Percentiles rank a stretch among this genome's conserved stretches.
Conservation (phyloP, 345 rosid species). For the Gossypium sturtianum region DNA sequence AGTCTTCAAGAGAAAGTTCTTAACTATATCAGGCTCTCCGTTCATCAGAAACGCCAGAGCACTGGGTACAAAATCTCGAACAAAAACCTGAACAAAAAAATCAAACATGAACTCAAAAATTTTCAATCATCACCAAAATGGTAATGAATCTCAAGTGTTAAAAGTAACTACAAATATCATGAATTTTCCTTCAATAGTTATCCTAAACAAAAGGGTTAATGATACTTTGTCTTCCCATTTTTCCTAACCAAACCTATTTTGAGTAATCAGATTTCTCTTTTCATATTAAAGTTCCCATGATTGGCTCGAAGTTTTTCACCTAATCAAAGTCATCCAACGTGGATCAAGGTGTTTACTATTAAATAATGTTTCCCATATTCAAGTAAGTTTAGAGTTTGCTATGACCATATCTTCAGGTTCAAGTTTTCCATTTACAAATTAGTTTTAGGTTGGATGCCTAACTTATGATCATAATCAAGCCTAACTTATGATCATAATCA, state of each 20-base stretch:
- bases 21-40: slow-evolving; percentile 68
- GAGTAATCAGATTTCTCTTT: neutral
- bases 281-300: neutral
- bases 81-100: slow-evolving; percentile 46
- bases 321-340: neutral
- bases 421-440: neutral
- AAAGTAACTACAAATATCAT: neutral
- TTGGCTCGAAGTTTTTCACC: neutral
- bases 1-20: slow-evolving; percentile 63
- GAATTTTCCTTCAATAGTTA: neutral
- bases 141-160: neutral
- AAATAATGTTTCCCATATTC: neutral
- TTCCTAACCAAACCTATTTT: neutral
- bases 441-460: neutral
- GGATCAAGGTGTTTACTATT: neutral
- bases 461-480: neutral
- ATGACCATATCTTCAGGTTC: neutral
- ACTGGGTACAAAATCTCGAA: slow-evolving; percentile 83
- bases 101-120: slow-evolving; percentile 1
- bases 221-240: neutral
- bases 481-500: neutral
- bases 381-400: neutral
- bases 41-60: slow-evolving; percentile 76
- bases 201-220: neutral
- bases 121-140: neutral